phyloP scores from a whole-genome alignment of 2,329 filamentous ascomycete species.

The Exserohilum rostratum region DNA sequence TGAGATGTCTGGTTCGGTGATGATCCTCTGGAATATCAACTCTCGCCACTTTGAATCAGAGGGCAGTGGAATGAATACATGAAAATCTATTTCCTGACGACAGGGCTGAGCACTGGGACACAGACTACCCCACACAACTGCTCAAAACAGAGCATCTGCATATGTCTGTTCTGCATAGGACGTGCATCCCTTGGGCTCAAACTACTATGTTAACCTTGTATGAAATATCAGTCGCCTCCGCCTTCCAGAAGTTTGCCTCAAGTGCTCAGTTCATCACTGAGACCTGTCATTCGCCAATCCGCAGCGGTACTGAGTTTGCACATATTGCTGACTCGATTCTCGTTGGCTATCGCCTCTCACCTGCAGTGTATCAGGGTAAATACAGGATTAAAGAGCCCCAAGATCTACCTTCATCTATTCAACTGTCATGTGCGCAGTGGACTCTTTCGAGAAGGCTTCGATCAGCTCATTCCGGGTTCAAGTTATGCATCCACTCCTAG shows the following conservation, averaged over 20 bases:
- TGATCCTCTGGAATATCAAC: not conserved
- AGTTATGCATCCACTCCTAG: conserved; percentile 19
- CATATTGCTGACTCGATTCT: conserved; percentile 10
- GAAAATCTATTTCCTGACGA: too few relatives aligned
- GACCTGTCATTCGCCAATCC: conserved; percentile 4
- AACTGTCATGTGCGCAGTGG: conserved; percentile 28
- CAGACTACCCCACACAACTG: too few relatives aligned
- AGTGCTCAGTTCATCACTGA: conserved; percentile 7
- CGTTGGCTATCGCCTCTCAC: conserved; percentile 9
- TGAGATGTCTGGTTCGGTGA: not conserved
- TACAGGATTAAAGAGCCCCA: conserved; percentile 28
- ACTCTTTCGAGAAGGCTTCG: conserved; percentile 30
- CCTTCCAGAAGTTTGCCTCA: conserved; percentile 32
- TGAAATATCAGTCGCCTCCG: conserved; percentile 6
- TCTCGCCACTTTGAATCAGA: too few relatives aligned
- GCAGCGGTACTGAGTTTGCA: conserved; percentile 14
- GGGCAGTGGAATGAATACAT: too few relatives aligned
- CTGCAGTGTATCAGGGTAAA: conserved; percentile 31
- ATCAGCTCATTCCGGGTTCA: conserved; percentile 20
- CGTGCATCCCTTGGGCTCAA: too few relatives aligned
- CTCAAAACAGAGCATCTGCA: too few relatives aligned
- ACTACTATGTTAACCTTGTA: too few relatives aligned
- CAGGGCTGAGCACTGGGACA: too few relatives aligned
- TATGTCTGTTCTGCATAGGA: too few relatives aligned
- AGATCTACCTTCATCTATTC: conserved; percentile 31